phyloP scores from a whole-genome alignment of 352 stramenopile genomes.

The Thraustochytrium sp. region DNA sequence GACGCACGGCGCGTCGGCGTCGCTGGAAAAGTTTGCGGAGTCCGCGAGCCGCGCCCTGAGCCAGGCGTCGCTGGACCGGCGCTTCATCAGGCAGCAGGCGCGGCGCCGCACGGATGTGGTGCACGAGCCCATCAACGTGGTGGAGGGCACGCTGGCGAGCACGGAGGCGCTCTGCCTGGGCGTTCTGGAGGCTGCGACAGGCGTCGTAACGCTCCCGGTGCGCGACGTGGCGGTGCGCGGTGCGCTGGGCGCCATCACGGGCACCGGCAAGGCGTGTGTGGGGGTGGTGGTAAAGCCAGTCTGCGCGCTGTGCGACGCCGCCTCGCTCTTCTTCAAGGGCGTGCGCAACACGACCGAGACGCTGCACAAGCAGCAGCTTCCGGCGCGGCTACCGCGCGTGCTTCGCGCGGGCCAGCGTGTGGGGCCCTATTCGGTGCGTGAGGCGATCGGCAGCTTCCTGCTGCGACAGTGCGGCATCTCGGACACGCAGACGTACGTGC shows the following conservation, averaged over 20 bases:
- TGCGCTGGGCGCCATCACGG: background rate
- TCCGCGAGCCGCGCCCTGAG: conserved; percentile 11
- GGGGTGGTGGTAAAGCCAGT: conserved; percentile 33
- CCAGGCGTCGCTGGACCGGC: conserved; percentile 25
- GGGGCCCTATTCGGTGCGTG: conserved; percentile 20
- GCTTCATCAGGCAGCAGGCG: conserved; percentile 4
- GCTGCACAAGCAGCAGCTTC: conserved; percentile 18
- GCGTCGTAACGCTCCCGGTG: background rate
- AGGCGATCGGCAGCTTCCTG: background rate
- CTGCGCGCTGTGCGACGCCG: conserved; percentile 31
- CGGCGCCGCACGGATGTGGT: conserved; percentile 19
- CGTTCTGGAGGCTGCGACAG: background rate
- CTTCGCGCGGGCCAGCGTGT: background rate
- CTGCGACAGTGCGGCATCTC: background rate
- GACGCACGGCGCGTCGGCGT: background rate
- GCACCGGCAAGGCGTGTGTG: background rate
- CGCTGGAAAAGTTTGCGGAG: conserved; percentile 42
- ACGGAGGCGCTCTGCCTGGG: background rate
- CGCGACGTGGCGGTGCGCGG: background rate
- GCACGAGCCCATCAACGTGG: conserved; percentile 38
- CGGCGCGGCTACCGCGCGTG: conserved; percentile 9
- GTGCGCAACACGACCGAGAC: conserved; percentile 42
- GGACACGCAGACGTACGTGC: conserved; percentile 6
- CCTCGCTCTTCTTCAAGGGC: conserved; percentile 18
- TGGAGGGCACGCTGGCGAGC: background rate